Evolutionary conservation across 352 stramenopile species (phyloP).

Genomic region (Globisporangium nodosum): DNA sequence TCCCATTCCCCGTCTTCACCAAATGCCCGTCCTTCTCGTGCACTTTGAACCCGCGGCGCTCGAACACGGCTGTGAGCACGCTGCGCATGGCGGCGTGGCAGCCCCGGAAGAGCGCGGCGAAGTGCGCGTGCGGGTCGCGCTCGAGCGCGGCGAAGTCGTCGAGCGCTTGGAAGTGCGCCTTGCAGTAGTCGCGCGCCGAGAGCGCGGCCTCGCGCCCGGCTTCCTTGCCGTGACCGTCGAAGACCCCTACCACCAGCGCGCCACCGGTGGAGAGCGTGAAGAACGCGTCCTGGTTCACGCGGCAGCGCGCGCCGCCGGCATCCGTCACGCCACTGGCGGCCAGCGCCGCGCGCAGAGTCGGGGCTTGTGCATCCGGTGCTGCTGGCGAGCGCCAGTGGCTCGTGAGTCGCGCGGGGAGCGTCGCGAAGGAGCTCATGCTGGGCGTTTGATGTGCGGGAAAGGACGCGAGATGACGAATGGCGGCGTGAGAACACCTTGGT

Average conservation of each 20-base stretch:
- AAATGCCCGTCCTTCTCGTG: constrained; percentile 62
- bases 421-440: constrained; percentile 8
- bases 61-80: constrained; percentile 58
- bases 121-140: constrained; percentile 36
- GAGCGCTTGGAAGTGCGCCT: constrained; percentile 50
- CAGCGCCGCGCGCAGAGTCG: constrained; percentile 8
- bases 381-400: neutral
- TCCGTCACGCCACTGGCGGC: constrained; percentile 50
- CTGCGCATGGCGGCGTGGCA: constrained; percentile 64
- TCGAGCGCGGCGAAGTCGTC: constrained; percentile 50
- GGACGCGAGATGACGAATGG: neutral
- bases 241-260: constrained; percentile 65
- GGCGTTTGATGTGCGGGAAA: neutral
- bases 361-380: neutral
- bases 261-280: constrained; percentile 56
- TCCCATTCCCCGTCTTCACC: constrained; percentile 24
- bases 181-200: constrained; percentile 56
- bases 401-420: constrained; percentile 1
- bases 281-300: constrained; percentile 88
- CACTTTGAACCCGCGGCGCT: constrained; percentile 50
- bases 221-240: constrained; percentile 84
- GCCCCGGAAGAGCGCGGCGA: constrained; percentile 42
- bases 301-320: constrained; percentile 40
- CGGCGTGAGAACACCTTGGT: neutral
- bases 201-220: constrained; percentile 61